Conservation (phyloP, 78 protist genomes). For the Chrysochromulina parva region DNA sequence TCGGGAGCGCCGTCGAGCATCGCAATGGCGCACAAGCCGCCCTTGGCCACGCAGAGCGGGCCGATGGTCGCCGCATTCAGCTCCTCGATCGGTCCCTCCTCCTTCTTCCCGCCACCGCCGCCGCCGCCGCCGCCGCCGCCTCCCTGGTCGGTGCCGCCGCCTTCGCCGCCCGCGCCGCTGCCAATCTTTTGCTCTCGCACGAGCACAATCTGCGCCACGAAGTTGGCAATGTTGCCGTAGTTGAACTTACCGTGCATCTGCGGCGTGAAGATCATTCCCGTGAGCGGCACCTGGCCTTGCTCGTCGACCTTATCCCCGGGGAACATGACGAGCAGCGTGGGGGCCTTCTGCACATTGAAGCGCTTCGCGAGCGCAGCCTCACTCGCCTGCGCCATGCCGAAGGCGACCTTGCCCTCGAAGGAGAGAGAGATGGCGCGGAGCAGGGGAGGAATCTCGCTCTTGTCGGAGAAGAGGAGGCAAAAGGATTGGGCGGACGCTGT, state of each 20-base stretch:
- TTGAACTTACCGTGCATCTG: neutral
- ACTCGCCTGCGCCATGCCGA: no score
- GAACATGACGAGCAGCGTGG: neutral
- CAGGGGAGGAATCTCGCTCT: neutral
- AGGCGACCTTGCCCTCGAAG: neutral
- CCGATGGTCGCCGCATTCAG: neutral
- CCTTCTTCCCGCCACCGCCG: neutral
- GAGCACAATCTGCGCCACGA: neutral
- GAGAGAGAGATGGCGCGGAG: neutral
- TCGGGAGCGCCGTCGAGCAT: slow-evolving; percentile 10
- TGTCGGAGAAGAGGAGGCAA: slow-evolving; percentile 17
- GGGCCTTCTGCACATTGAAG: neutral
- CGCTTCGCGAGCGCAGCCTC: neutral
- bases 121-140: neutral
- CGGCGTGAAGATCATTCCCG: neutral
- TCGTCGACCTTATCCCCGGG: neutral
- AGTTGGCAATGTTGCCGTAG: neutral
- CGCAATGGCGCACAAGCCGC: slow-evolving; percentile 1
- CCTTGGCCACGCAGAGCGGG: no score
- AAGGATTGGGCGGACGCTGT: neutral
- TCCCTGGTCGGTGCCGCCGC: neutral
- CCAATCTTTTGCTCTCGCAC: neutral
- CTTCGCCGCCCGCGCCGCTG: neutral
- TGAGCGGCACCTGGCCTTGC: no score
- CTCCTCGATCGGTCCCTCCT: neutral